Percentiles rank a stretch among this genome's conserved stretches.
Conservation (phyloP, 2,329 filamentous ascomycete genomes). For the Xylariaceae sp. region DNA sequence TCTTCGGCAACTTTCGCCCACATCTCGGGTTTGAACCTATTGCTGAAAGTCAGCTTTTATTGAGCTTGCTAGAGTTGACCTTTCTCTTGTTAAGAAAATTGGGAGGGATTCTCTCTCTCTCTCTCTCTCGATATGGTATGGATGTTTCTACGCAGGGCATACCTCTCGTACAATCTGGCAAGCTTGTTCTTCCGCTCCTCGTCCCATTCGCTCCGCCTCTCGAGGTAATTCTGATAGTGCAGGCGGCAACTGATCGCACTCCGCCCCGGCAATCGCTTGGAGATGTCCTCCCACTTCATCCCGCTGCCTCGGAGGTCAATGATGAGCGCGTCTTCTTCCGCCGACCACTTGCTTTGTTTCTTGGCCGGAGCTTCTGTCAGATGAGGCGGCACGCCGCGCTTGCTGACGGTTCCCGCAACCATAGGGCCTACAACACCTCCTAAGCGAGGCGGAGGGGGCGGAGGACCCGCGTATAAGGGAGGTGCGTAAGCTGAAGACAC, state of each 20-base stretch:
- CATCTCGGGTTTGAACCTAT: conserved; percentile 94
- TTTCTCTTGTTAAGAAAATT: too few species aligned
- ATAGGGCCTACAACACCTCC: conserved; percentile 31
- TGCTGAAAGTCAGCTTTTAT: conserved; percentile 22
- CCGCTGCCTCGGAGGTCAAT: conserved; percentile 84
- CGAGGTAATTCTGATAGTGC: conserved; percentile 96
- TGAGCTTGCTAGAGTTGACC: too few species aligned
- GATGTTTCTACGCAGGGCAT: conserved; percentile 33
- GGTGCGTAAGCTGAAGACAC: conserved; percentile 23
- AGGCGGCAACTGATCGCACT: conserved; percentile 92
- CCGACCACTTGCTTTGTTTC: conserved; percentile 95
- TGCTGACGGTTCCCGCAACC: conserved; percentile 32
- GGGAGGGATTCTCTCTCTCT: too few species aligned
- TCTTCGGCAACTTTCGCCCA: conserved; percentile 95
- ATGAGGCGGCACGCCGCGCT: conserved; percentile 51
- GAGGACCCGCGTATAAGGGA: conserved; percentile 25
- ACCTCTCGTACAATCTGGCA: conserved; percentile 92
- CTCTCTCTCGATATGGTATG: background rate
- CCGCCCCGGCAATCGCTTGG: conserved; percentile 79
- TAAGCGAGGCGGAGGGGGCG: conserved; percentile 10
- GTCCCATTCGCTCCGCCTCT: conserved; percentile 89
- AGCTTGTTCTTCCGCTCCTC: conserved; percentile 98
- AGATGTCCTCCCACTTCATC: conserved; percentile 99
- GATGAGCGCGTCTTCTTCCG: conserved; percentile 87
- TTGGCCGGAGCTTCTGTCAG: conserved; percentile 67